Conservation (phyloP, 2,329 filamentous ascomycete species). For the Furcasterigmium sp. region DNA sequence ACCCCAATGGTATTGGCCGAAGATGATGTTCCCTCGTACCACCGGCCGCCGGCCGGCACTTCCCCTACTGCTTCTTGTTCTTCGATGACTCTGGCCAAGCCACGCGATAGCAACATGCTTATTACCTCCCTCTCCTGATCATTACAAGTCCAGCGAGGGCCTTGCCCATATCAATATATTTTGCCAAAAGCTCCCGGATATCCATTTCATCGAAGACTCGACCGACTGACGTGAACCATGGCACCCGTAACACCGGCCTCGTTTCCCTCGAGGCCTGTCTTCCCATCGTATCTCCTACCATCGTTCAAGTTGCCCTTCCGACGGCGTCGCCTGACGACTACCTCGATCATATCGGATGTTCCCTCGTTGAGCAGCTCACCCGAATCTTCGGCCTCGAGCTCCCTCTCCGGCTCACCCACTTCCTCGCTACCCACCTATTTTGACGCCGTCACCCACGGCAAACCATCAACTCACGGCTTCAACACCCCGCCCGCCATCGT, state of each 20-base stretch:
- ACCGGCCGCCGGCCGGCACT: not conserved
- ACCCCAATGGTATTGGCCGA: not conserved
- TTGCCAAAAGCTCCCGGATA: not conserved
- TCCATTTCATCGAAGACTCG: not conserved
- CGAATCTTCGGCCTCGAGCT: slow-evolving; percentile 23
- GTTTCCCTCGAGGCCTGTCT: slow-evolving; percentile 30
- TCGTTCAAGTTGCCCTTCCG: slow-evolving; percentile 43
- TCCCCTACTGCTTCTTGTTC: not conserved
- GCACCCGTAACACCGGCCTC: slow-evolving; percentile 25
- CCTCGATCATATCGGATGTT: slow-evolving; percentile 16
- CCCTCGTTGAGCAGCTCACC: slow-evolving; percentile 30
- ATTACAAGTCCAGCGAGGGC: no score
- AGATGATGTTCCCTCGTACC: not conserved
- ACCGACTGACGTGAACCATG: slow-evolving; percentile 1
- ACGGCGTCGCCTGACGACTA: slow-evolving; percentile 27
- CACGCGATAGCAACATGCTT: no score
- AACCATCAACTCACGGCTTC: not conserved
- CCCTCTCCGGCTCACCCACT: slow-evolving; percentile 13
- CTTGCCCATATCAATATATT: no score
- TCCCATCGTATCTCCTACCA: slow-evolving; percentile 48
- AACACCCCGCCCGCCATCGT: not conserved
- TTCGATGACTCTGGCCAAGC: not conserved
- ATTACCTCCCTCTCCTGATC: no score
- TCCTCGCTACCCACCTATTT: slow-evolving; percentile 15
- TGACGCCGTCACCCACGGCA: slow-evolving; percentile 4